A percentile compares a stretch with the other conserved stretches of the same genome.
Conservation (phyloP, 148 eudicot genomes). For the Arbutus unedo region DNA sequence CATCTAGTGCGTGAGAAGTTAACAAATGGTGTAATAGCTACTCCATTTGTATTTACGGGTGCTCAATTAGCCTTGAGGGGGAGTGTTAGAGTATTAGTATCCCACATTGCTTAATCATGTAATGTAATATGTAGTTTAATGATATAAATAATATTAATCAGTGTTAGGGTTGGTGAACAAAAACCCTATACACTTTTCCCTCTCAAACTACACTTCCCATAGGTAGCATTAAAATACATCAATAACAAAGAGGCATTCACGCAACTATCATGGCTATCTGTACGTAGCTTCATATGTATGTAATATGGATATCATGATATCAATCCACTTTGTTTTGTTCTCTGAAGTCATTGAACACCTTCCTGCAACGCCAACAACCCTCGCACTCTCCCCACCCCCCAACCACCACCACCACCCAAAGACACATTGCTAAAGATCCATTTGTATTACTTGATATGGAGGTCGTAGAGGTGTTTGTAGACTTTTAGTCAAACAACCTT, state of each 20-base stretch:
- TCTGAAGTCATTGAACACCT: neutral
- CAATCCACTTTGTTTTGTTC: neutral
- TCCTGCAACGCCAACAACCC: neutral
- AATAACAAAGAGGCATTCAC: neutral
- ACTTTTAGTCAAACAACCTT: neutral
- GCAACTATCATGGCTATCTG: neutral
- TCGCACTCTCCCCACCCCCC: too few species aligned
- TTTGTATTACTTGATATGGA: neutral
- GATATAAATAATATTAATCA: too few species aligned
- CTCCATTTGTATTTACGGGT: too few species aligned
- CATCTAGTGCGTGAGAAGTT: too few species aligned
- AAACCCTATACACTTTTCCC: too few species aligned
- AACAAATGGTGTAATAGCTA: too few species aligned
- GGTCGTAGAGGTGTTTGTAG: neutral
- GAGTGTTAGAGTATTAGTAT: too few species aligned
- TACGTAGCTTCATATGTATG: neutral
- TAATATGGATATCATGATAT: neutral
- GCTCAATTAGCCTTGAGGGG: too few species aligned
- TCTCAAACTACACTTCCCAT: too few species aligned
- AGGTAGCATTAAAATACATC: neutral
- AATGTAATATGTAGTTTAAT: too few species aligned
- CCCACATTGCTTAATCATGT: too few species aligned
- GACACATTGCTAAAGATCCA: neutral
- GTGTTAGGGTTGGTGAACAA: too few species aligned
- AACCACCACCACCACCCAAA: neutral